Evolutionary conservation across 2,329 filamentous ascomycete genomes (phyloP), one percentile per base, ranked within the genome.

Genomic region (Diplodia seriata): DNA sequence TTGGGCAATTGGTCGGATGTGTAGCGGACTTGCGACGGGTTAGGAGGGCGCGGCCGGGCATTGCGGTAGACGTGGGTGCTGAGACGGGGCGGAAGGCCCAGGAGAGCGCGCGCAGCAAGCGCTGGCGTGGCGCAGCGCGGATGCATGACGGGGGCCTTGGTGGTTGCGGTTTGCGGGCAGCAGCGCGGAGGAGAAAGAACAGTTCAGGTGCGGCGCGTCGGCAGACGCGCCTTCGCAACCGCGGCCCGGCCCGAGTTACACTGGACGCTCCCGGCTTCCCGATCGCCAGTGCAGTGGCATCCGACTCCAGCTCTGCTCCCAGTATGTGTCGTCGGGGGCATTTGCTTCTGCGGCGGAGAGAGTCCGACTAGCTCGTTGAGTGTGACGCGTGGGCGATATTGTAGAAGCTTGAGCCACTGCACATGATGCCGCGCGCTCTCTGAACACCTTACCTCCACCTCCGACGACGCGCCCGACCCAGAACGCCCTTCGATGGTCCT

Each of bases 1-100:
- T 3, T 26, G 26, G 26, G 3, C 26, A 26, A 26, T 26, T 2
- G 26, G 26, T 26, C 26, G 18, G 59, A 63, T 7, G 33, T 2
- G 59, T n/a, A 53, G 78, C 75, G 55, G 85, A 72, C 50, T 81
- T 72, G 66, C 80, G 75, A 69, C 9, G 20, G 40, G 11, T 23
- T 38, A 2, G 38, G 47, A 33, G 29, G 8, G 47, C 47, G 59
- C 53, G 77, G 78, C 14, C 76, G 72, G 51, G 75, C 50, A 70
- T 74, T 71, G 23, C 71, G 69, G 61, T 73, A 74, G 47, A 74
- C 78, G 53, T 79, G 77, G 38, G 85, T 82, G 23, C 33, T 29
- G 36, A 62, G 9, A 47, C 54, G 29, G 40, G 69, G 56, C 57
- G 57, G 15, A 66, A 59, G 66, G n/a, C 69, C 43, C 7, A 70